Evolutionary conservation across 78 protist genomes (phyloP).

Genomic region (Isochrysis galbana): DNA sequence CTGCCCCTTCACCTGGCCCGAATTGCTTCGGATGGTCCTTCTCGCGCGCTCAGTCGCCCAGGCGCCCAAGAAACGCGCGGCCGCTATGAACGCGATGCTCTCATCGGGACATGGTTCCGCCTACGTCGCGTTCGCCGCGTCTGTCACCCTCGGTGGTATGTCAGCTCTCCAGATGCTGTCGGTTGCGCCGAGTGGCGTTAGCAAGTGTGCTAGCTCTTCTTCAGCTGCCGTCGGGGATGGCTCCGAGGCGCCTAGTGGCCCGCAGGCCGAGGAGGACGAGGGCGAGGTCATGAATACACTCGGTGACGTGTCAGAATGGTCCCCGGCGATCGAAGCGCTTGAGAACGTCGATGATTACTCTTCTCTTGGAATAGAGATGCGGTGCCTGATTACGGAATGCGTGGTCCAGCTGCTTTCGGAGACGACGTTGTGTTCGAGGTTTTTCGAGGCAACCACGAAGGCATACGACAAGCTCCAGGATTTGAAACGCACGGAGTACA

Average conservation of each 20-base stretch:
- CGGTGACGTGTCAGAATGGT: not conserved
- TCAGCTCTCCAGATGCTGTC: not conserved
- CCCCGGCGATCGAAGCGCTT: not conserved
- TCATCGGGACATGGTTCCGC: not conserved
- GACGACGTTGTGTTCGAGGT: not conserved
- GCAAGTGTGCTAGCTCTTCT: no score
- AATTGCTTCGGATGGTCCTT: not conserved
- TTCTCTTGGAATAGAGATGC: not conserved
- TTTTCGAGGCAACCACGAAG: not conserved
- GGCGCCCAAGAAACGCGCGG: constrained; percentile 12
- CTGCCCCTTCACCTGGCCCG: not conserved
- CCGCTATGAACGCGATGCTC: not conserved
- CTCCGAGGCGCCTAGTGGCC: no score
- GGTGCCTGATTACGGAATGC: not conserved
- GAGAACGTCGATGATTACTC: not conserved
- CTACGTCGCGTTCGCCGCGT: not conserved
- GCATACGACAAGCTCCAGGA: not conserved
- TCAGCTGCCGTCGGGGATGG: not conserved
- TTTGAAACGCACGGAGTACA: not conserved
- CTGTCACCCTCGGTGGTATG: not conserved
- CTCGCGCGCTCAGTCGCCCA: constrained; percentile 4
- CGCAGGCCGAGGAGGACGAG: not conserved
- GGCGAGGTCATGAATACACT: not conserved
- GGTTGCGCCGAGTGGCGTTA: not conserved
- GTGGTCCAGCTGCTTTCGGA: not conserved